Base-by-base conservation (phyloP, 2,329 filamentous ascomycete genomes). In the Colletotrichum zoysiae region DNA sequence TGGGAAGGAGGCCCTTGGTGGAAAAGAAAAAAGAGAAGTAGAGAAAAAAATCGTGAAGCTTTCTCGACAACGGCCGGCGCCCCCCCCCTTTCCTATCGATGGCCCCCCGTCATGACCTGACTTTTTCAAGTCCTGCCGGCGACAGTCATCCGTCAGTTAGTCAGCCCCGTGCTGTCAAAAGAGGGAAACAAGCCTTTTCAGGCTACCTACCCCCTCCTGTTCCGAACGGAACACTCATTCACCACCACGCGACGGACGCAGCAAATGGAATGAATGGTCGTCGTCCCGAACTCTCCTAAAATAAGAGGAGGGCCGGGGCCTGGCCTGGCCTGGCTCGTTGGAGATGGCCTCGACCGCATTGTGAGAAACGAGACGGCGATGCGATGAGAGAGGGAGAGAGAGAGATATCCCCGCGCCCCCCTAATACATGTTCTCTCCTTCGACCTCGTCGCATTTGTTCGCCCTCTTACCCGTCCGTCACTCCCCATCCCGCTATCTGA, bases 261-360 rank as follows among this genome's bases (percentile, higher is more conserved):
- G 40, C 16, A 42, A 42, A 65, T 64, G 69, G 68, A 42, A 65
- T 64, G 69, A n/a, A n/a, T n/a, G n/a, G n/a, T n/a, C n/a, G 68
- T 69, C 69, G 65, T 63, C 65, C 69, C 57, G 69, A 69, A 69
- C 69, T 67, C 50, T 59, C 53, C 65, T 33, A 71, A 18, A 48
- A 26, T 18, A 42, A 42, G 14, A 42, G 14, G 40, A 30, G 30
- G 30, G 30, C 30, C 30, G 30, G 30, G 30, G 4, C 30, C 30
- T 30, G 30, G 30, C 30, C 30, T 5, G 16, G 2, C 14, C 40
- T 18, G 40, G 40, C 9, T 12, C 14, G 40, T 35, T 61, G 59
- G 40, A 48, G 51, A 51, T 62, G 44, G 35, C 35, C 68, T 23
- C 46, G 20, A 23, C n/a, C 48, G 57, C 48, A 18, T 12, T 20